Evolutionary conservation across 331 rosid genomes (phyloP).

Genomic region (Erythrophleum ivorense): DNA sequence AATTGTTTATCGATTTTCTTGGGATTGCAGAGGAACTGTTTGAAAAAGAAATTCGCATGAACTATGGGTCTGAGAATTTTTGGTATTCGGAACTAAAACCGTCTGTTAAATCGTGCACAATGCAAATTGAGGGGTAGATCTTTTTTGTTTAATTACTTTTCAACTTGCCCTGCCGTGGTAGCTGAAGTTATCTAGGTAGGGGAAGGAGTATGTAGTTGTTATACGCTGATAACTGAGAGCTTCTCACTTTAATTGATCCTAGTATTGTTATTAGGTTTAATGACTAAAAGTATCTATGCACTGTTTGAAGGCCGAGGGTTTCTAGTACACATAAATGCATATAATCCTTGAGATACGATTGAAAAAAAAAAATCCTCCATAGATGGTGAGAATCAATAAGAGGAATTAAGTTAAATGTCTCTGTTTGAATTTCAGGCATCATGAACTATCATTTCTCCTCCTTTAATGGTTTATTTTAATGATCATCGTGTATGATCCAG

Average conservation of each 20-base stretch:
- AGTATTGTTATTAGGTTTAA: constrained; percentile 36
- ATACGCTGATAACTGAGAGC: constrained; percentile 15
- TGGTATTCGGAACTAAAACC: background rate
- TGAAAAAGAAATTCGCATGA: background rate
- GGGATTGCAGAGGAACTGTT: constrained; percentile 33
- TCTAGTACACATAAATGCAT: constrained; percentile 36
- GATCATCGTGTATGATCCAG: no score
- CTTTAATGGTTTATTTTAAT: constrained; percentile 18
- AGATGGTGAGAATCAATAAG: constrained; percentile 36
- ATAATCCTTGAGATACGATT: constrained; percentile 29
- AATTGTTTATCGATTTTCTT: constrained; percentile 25
- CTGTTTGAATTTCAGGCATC: background rate
- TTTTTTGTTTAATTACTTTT: constrained; percentile 42
- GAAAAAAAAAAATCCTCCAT: background rate
- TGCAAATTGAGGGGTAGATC: constrained; percentile 51
- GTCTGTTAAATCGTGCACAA: constrained; percentile 29
- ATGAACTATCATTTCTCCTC: no score
- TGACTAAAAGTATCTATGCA: constrained; percentile 18
- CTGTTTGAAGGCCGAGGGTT: constrained; percentile 37
- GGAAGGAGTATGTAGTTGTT: constrained; percentile 22
- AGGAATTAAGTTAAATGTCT: constrained; percentile 25
- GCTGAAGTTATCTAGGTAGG: constrained; percentile 37
- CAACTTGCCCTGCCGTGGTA: constrained; percentile 33
- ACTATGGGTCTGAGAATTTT: constrained; percentile 7
- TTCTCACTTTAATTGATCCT: constrained; percentile 36